Evolutionary conservation across 73 alveolate genomes (phyloP).

Genomic region (Blepharisma japonicum): DNA sequence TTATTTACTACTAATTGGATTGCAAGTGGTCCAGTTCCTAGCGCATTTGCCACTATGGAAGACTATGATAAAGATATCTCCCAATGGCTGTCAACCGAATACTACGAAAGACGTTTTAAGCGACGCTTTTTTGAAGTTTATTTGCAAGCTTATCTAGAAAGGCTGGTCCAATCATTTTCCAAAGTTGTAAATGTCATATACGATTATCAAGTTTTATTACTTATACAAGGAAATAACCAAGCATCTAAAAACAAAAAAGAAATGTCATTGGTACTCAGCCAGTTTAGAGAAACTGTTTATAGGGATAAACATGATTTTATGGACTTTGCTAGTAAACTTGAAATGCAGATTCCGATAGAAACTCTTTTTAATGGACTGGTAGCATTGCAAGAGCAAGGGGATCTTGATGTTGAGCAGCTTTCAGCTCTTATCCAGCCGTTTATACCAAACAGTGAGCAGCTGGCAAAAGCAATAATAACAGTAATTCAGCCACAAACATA

Average conservation of each 20-base stretch:
- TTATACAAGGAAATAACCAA: not conserved
- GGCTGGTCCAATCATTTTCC: not conserved
- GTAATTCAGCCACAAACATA: not conserved
- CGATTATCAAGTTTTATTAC: not conserved
- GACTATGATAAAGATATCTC: conserved; percentile 1
- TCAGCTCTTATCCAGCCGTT: not conserved
- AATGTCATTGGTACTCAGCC: not conserved
- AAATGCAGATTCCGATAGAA: not conserved
- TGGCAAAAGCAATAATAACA: not conserved
- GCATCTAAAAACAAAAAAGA: not conserved
- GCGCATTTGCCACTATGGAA: conserved; percentile 15
- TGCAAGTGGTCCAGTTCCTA: not conserved
- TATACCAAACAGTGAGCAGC: not conserved
- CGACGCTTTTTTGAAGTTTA: not conserved
- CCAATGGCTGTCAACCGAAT: conserved; percentile 4
- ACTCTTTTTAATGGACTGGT: not conserved
- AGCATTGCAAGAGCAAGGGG: not conserved
- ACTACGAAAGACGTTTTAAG: not conserved
- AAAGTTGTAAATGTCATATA: not conserved
- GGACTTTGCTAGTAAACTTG: conserved; percentile 15
- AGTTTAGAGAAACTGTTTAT: conserved; percentile 16
- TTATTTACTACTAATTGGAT: not conserved
- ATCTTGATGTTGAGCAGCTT: not conserved
- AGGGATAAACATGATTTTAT: not conserved
- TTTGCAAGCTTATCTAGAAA: conserved; percentile 5